Evolutionary conservation across 1,284 basidiomycete species (phyloP), one percentile per base, ranked within the genome.

Genomic region (Ganoderma sp.): DNA sequence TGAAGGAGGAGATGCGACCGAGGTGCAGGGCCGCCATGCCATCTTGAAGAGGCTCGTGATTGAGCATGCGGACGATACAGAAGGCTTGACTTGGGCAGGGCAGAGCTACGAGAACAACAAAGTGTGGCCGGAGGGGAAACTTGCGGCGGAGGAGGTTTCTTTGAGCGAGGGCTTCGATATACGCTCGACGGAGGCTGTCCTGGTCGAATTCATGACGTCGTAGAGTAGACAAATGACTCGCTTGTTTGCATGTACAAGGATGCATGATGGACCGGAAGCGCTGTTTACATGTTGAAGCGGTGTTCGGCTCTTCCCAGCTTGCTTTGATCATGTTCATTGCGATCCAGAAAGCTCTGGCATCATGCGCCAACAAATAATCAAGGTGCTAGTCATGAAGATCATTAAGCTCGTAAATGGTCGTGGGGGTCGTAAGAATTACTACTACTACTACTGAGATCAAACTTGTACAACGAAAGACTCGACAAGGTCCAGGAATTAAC

Each of bases 21-120:
- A 50, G 22, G 59, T 52, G 3, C 41, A 50, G 28, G 59, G 54
- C 56, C 54, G 58, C 41, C n/a, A 50, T 43, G 65, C 61, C 9
- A 48, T 32, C 8, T 59, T 63, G 34, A 56, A 56, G 45, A 56
- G 72, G 63, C 69, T 76, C 19, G 67, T 68, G 25, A 75, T 77
- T 52, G 86, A 85, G 48, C 83, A 85, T 71, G 87, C 88, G n/a
- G 87, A 90, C 71, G 87, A 87, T 69, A 82, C 81, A 1, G 78
- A 78, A 45, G 85, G 85, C 32, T 63, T 90, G 63, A 87, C 81
- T 0, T 90, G 88, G 88, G 89, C 83, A 62, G 89, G 89, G 2
- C 88, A 89, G 77, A 87, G 84, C 4, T 91, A 86, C 68, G 90
- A 90, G 66, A 90, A 87, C 0, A 59, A 71, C 32, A 79, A 87